These are phyloP conservation scores for Phenoliferia sp. DNA, from an alignment of 1,284 basidiomycete species.

Conservation along the genomic window DNA sequence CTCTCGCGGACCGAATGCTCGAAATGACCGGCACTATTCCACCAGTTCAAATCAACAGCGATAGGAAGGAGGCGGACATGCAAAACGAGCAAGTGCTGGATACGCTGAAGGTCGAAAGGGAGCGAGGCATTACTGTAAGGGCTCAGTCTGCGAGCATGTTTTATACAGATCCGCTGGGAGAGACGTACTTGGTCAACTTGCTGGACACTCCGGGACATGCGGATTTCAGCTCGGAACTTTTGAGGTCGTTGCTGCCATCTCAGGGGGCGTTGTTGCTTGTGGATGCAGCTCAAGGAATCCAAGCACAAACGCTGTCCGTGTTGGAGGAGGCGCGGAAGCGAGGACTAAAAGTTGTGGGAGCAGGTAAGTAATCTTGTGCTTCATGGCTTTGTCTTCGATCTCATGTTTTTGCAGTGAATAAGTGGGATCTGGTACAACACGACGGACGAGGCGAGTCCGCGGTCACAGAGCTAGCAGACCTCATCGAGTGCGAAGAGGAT, in stretches of 20 bases:
- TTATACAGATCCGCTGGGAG: conserved; percentile 49
- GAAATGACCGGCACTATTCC: conserved; percentile 76
- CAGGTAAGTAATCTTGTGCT: conserved; percentile 51
- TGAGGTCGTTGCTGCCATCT: conserved; percentile 84
- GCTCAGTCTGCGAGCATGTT: conserved; percentile 84
- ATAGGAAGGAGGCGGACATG: conserved; percentile 53
- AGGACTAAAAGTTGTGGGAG: conserved; percentile 79
- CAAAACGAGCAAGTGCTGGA: conserved; percentile 85
- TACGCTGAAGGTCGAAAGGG: conserved; percentile 92
- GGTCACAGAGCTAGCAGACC: conserved; percentile 65
- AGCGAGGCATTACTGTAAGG: conserved; percentile 82
- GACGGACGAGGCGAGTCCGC: conserved; percentile 27
- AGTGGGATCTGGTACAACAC: conserved; percentile 33
- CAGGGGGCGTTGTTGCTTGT: conserved; percentile 88
- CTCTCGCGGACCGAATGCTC: conserved; percentile 69
- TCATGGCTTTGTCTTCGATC: too few relatives aligned
- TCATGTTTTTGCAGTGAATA: conserved; percentile 54
- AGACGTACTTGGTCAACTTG: conserved; percentile 77
- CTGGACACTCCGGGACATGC: conserved; percentile 98
- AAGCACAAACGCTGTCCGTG: conserved; percentile 95
- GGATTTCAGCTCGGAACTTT: conserved; percentile 95
- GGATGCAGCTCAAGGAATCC: conserved; percentile 90
- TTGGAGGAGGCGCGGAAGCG: conserved; percentile 81
- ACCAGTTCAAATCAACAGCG: neutral
- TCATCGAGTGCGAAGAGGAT: conserved; percentile 66